Conservation (phyloP, 2,329 filamentous ascomycete genomes). For the Fonsecaea monophora region DNA sequence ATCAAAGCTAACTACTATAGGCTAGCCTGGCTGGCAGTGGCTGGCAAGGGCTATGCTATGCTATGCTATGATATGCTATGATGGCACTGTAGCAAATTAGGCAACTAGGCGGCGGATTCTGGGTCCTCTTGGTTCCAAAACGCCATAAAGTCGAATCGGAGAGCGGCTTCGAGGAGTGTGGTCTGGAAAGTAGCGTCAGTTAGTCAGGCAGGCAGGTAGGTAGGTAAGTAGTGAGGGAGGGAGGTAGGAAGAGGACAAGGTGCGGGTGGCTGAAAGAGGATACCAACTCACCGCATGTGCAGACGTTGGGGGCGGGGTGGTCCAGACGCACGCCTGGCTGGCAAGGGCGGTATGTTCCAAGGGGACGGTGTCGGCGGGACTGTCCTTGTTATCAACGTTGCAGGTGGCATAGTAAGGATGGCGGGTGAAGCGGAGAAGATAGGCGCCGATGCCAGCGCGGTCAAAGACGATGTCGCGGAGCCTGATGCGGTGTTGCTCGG, state of each 20-base stretch:
- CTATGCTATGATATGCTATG: no score
- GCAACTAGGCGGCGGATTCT: not conserved
- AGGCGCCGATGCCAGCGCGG: not conserved
- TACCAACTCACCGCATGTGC: conserved; percentile 18
- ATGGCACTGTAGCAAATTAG: no score
- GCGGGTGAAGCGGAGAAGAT: conserved; percentile 18
- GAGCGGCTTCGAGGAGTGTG: conserved; percentile 13
- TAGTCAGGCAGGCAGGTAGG: no score
- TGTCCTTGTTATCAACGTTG: not conserved
- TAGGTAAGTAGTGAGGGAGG: not conserved
- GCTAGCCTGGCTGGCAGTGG: no score
- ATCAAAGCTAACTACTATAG: no score
- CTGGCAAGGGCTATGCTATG: no score
- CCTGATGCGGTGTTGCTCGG: conserved; percentile 24
- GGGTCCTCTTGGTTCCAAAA: conserved; percentile 26
- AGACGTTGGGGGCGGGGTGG: not conserved
- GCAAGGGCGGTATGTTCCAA: conserved; percentile 11
- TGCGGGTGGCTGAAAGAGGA: not conserved
- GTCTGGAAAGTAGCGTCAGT: not conserved
- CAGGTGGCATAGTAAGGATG: conserved; percentile 7
- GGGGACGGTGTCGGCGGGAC: not conserved
- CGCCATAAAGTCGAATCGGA: conserved; percentile 28
- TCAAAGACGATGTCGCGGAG: conserved; percentile 16
- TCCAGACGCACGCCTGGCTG: conserved; percentile 13
- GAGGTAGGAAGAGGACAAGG: no score